Conservation (phyloP, 345 rosid species). For the Mallotus nudiflorus region DNA sequence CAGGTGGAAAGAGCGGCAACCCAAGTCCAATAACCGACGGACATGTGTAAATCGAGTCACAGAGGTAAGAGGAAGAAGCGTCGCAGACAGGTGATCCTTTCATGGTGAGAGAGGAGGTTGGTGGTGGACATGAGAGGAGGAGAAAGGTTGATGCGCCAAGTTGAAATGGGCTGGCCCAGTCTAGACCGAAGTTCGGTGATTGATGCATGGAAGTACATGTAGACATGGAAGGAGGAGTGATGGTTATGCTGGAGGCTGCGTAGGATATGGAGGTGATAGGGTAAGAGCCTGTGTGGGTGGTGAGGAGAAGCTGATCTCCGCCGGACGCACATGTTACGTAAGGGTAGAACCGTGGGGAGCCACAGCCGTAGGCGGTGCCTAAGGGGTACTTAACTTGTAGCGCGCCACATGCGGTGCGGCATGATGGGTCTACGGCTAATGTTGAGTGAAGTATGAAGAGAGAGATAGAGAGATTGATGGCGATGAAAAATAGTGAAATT, state of each 20-base stretch:
- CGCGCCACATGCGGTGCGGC: slow-evolving; percentile 42
- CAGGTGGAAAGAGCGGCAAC: slow-evolving; percentile 42
- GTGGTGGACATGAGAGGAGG: slow-evolving; percentile 44
- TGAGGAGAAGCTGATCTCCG: slow-evolving; percentile 33
- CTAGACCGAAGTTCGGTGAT: slow-evolving; percentile 44
- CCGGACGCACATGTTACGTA: slow-evolving; percentile 35
- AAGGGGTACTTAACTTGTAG: slow-evolving; percentile 50
- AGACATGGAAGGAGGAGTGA: slow-evolving; percentile 44
- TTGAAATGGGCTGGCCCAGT: slow-evolving; percentile 55
- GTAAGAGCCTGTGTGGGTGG: slow-evolving; percentile 51
- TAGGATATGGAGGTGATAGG: slow-evolving; percentile 48
- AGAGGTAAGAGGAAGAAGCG: slow-evolving; percentile 43
- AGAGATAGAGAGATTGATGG: slow-evolving; percentile 1
- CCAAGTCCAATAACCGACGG: slow-evolving; percentile 41
- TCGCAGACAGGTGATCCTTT: slow-evolving; percentile 43
- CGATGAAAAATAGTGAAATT: slow-evolving; percentile 9
- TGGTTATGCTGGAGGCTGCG: slow-evolving; percentile 33
- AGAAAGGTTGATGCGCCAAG: slow-evolving; percentile 48
- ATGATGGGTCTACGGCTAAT: slow-evolving; percentile 16
- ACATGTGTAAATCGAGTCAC: slow-evolving; percentile 44
- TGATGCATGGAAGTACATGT: slow-evolving; percentile 49
- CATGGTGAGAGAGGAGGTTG: slow-evolving; percentile 40
- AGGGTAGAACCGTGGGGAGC: slow-evolving; percentile 45
- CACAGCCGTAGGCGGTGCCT: slow-evolving; percentile 50
- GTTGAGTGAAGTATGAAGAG: not conserved